Conservation (phyloP, 768 basidiomycete genomes). For the Rhodosporidiobolus sp. region DNA sequence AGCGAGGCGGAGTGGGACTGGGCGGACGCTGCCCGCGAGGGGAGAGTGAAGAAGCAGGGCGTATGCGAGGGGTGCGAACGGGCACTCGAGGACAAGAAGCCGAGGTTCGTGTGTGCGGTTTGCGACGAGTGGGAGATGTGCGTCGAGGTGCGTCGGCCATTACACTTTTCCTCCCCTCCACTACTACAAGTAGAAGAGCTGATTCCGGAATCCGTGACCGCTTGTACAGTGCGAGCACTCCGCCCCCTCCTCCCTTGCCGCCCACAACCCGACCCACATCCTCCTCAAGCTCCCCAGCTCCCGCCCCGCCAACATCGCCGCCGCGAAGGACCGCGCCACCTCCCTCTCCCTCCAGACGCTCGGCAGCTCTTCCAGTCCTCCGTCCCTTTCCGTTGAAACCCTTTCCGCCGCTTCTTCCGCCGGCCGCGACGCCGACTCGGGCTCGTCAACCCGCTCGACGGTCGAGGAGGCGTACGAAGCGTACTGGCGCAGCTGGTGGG, state of each 20-base stretch:
- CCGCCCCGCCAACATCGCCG: too few relatives aligned
- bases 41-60: neutral
- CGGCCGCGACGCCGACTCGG: neutral
- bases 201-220: neutral
- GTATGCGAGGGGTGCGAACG: neutral
- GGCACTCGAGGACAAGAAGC: neutral
- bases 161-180: too few relatives aligned
- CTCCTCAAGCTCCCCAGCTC: slow-evolving; percentile 4
- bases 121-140: slow-evolving; percentile 4
- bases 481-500: neutral
- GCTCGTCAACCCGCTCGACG: neutral
- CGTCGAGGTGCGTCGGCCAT: neutral
- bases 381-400: neutral
- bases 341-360: neutral
- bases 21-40: neutral
- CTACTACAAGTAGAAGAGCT: fast-evolving
- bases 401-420: neutral
- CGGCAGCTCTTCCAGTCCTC: neutral
- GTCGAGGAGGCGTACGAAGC: neutral
- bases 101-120: slow-evolving; percentile 1
- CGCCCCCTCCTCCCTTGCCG: neutral
- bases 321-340: neutral
- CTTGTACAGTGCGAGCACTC: neutral
- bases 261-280: slow-evolving; percentile 1
- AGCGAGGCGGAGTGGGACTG: neutral